Conservation (phyloP, 495 filamentous ascomycete species). For the Emericellopsis terricola region DNA sequence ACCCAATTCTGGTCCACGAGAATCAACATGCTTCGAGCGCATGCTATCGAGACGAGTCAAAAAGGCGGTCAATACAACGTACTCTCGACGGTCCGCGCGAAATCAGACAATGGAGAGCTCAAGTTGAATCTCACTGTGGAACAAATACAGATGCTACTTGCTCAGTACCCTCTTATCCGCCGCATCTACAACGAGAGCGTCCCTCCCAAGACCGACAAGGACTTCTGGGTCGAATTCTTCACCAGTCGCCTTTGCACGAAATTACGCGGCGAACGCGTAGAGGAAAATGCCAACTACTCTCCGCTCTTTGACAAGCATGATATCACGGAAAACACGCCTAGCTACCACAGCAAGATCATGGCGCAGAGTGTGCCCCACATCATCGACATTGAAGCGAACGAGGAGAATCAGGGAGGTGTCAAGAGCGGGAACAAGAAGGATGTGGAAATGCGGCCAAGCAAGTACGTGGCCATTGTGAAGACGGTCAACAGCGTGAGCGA, state of each 20-base stretch:
- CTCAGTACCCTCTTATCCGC: conserved; percentile 80
- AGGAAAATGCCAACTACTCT: conserved; percentile 54
- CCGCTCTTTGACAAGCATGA: conserved; percentile 71
- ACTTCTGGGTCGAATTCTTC: conserved; percentile 91
- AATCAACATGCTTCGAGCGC: conserved; percentile 65
- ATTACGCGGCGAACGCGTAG: conserved; percentile 70
- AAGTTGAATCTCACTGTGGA: conserved; percentile 78
- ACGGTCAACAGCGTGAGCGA: conserved; percentile 75
- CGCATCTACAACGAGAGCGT: conserved; percentile 87
- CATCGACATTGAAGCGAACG: conserved; percentile 84
- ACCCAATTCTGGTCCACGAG: conserved; percentile 86
- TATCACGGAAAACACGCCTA: conserved; percentile 41
- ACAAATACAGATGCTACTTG: conserved; percentile 83
- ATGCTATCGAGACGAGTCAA: conserved; percentile 78
- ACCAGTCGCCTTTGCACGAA: conserved; percentile 77
- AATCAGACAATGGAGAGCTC: conserved; percentile 53
- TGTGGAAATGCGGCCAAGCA: conserved; percentile 60
- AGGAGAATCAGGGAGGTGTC: conserved; percentile 56
- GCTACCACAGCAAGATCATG: conserved; percentile 28
- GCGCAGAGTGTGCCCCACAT: conserved; percentile 60
- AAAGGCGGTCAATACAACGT: conserved; percentile 81
- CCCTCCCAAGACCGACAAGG: conserved; percentile 56
- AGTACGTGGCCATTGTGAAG: conserved; percentile 45
- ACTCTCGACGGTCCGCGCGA: conserved; percentile 71
- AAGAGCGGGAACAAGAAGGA: conserved; percentile 70